Conservation (phyloP, 306 rosid species). For the apple (Malus domestica) region ASM211411v1 NC_041804.1:15664501-15665000, state of each 20-base stretch:
- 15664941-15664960: conserved; percentile 50
- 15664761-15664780: conserved; percentile 53
- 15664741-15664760: conserved; percentile 43
- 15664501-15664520: conserved; percentile 92
- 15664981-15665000: conserved; percentile 63
- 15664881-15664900: conserved; percentile 60
- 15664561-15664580: conserved; percentile 57
- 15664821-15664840: conserved; percentile 67
- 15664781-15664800: conserved; percentile 83
- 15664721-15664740: conserved; percentile 78
- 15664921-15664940: conserved; percentile 88
- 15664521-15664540: conserved; percentile 63
- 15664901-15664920: conserved; percentile 79
- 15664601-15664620: conserved; percentile 79
- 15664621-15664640: conserved; percentile 71
- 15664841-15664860: conserved; percentile 42
- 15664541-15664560: conserved; percentile 64
- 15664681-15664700: conserved; percentile 70
- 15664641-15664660: conserved; percentile 42
- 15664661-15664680: conserved; percentile 62
- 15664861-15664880: conserved; percentile 68
- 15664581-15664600: conserved; percentile 85
- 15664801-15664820: conserved; percentile 82
- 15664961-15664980: conserved; percentile 69
- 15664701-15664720: conserved; percentile 79